These are phyloP conservation scores for Boletus holoroseus DNA, from an alignment of 1,284 basidiomycete genomes.

Conservation along the genomic window DNA sequence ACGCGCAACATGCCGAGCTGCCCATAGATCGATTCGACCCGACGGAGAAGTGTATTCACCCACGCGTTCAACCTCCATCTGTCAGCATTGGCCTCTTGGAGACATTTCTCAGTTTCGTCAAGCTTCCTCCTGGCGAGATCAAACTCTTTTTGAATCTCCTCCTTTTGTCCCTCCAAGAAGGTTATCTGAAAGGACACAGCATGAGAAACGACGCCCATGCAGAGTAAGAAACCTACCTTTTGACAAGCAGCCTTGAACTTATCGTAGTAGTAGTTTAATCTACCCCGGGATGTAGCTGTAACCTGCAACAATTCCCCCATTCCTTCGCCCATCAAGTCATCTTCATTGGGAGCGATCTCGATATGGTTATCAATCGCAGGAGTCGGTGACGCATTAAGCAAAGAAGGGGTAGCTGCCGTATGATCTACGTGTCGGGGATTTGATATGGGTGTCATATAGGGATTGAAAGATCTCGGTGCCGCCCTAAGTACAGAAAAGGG, in stretches of 20 bases:
- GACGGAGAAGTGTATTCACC: conserved; percentile 11
- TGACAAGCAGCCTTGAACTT: conserved; percentile 14
- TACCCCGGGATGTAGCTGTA: conserved; percentile 19
- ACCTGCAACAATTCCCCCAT: conserved; percentile 16
- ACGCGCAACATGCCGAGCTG: conserved; percentile 16
- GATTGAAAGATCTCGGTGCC: conserved; percentile 18
- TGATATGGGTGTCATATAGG: conserved; percentile 27
- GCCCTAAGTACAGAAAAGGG: conserved; percentile 8
- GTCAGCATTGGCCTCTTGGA: conserved; percentile 18
- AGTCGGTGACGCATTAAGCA: conserved; percentile 10
- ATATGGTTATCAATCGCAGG: not conserved
- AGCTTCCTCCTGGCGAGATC: conserved; percentile 19
- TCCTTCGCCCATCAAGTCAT: not conserved
- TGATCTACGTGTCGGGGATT: conserved; percentile 17
- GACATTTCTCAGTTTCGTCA: conserved; percentile 20
- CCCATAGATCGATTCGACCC: conserved; percentile 11
- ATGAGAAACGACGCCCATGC: conserved; percentile 2
- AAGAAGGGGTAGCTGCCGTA: not conserved
- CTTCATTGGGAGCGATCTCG: not conserved
- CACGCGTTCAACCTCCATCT: conserved; percentile 12
- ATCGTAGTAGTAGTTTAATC: conserved; percentile 11
- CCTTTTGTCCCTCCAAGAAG: conserved; percentile 17
- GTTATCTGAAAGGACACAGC: conserved; percentile 8
- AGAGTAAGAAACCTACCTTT: conserved; percentile 8
- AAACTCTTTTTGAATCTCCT: conserved; percentile 20